These are phyloP conservation scores for Calonectria honghensis DNA, from an alignment of 2,329 filamentous ascomycete genomes.

Conservation along the genomic window DNA sequence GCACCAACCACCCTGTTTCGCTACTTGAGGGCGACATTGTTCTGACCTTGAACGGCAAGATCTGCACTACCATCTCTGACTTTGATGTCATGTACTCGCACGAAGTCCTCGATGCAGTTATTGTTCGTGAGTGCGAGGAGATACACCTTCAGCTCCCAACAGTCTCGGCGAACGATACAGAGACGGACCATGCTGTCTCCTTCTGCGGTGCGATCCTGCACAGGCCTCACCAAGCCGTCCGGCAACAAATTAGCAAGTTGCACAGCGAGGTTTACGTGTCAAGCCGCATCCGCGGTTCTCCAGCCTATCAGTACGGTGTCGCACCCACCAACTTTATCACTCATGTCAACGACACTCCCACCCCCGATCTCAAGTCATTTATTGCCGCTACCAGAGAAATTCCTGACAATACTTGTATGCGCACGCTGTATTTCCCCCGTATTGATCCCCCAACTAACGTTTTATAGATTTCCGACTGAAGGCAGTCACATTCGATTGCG, in stretches of 20 bases:
- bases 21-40: slow-evolving; percentile 95
- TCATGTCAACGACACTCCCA: slow-evolving; percentile 92
- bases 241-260: slow-evolving; percentile 97
- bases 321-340: slow-evolving; percentile 98
- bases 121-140: slow-evolving; percentile 90
- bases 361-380: slow-evolving; percentile 88
- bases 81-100: slow-evolving; percentile 98
- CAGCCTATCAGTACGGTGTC: slow-evolving; percentile 91
- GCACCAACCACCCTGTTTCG: slow-evolving; percentile 68
- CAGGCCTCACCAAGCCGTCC: slow-evolving; percentile 94
- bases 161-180: slow-evolving; percentile 90
- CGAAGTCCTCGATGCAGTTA: slow-evolving; percentile 86
- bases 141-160: slow-evolving; percentile 86
- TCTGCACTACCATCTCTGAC: slow-evolving; percentile 94
- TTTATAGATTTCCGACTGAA: slow-evolving; percentile 92
- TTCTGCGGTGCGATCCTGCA: slow-evolving; percentile 98
- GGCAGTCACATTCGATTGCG: slow-evolving; percentile 98
- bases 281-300: slow-evolving; percentile 87
- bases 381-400: slow-evolving; percentile 89
- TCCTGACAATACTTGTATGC: slow-evolving; percentile 92
- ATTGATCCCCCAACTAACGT: slow-evolving; percentile 42
- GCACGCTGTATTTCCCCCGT: not conserved
- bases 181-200: slow-evolving; percentile 92
- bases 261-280: slow-evolving; percentile 98
- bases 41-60: slow-evolving; percentile 90